Conservation (phyloP, 805 yeast species). For the Dipodascopsis uninucleata region DNA sequence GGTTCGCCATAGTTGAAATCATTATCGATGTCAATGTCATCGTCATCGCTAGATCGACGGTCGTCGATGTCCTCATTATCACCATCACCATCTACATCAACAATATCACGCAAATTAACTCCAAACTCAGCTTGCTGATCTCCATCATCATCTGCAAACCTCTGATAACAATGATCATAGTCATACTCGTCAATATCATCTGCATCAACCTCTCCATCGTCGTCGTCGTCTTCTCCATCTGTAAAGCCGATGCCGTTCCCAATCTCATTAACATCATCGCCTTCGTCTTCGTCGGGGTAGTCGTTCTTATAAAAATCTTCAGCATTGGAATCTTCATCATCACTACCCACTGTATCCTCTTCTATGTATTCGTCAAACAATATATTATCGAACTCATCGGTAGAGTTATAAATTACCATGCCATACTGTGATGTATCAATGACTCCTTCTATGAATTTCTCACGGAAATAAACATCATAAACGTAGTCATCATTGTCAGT, state of each 20-base stretch:
- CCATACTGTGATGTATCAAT: conserved; percentile 27
- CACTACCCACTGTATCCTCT: conserved; percentile 28
- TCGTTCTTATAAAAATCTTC: conserved; percentile 90
- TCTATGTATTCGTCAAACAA: conserved; percentile 22
- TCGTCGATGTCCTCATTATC: conserved; percentile 8
- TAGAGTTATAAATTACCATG: conserved; percentile 15
- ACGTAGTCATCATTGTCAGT: conserved; percentile 65
- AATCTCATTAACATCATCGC: conserved; percentile 39
- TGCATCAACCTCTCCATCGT: conserved; percentile 34
- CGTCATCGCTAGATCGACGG: conserved; percentile 5
- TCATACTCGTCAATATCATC: conserved; percentile 26
- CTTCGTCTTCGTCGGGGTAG: conserved; percentile 83
- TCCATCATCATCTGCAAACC: conserved; percentile 27
- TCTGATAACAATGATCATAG: conserved; percentile 12
- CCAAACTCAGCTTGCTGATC: conserved; percentile 10
- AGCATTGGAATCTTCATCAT: conserved; percentile 51
- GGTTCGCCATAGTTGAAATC: conserved; percentile 6
- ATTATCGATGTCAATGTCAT: conserved; percentile 7
- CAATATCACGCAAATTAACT: background rate
- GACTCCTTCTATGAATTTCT: conserved; percentile 39
- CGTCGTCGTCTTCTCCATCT: conserved; percentile 39
- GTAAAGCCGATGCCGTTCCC: conserved; percentile 8
- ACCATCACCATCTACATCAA: conserved; percentile 19
- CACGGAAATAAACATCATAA: conserved; percentile 80
- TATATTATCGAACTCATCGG: conserved; percentile 16